Evolutionary conservation across 2,329 filamentous ascomycete species (phyloP).

Genomic region (Fusarium veterinarium): DNA sequence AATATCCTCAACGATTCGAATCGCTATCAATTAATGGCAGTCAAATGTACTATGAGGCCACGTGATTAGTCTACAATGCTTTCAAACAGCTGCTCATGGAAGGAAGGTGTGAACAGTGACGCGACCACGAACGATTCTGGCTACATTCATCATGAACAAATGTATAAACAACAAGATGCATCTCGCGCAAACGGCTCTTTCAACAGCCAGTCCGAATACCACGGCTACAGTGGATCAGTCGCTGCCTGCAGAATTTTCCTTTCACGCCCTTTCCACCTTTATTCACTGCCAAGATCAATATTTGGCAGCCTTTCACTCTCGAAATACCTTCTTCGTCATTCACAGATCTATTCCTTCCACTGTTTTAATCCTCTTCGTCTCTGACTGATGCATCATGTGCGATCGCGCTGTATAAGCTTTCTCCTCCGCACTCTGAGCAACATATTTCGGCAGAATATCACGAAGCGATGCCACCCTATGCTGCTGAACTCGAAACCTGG

Average conservation of each 20-base stretch:
- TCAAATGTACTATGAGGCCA: neutral
- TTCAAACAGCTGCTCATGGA: neutral
- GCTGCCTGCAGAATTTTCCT: neutral
- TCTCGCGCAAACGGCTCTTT: neutral
- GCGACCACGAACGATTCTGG: neutral
- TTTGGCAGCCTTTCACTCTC: neutral
- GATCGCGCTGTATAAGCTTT: neutral
- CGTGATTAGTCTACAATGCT: neutral
- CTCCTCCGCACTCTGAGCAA: neutral
- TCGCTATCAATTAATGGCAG: neutral
- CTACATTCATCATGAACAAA: conserved; percentile 5
- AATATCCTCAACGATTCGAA: neutral
- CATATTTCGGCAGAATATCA: neutral
- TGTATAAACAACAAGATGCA: neutral
- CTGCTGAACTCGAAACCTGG: conserved; percentile 50
- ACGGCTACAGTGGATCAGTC: neutral
- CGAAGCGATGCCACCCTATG: conserved; percentile 46
- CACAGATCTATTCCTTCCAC: neutral
- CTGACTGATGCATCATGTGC: neutral
- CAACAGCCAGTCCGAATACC: neutral
- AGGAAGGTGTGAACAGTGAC: conserved; percentile 9
- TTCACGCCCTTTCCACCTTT: neutral
- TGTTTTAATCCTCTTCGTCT: neutral
- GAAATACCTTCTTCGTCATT: neutral
- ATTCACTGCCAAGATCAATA: neutral